A percentile compares a stretch with the other conserved stretches of the same genome.
Evolutionary conservation across 768 basidiomycete species (phyloP).

Genomic region (Inosperma sp.): DNA sequence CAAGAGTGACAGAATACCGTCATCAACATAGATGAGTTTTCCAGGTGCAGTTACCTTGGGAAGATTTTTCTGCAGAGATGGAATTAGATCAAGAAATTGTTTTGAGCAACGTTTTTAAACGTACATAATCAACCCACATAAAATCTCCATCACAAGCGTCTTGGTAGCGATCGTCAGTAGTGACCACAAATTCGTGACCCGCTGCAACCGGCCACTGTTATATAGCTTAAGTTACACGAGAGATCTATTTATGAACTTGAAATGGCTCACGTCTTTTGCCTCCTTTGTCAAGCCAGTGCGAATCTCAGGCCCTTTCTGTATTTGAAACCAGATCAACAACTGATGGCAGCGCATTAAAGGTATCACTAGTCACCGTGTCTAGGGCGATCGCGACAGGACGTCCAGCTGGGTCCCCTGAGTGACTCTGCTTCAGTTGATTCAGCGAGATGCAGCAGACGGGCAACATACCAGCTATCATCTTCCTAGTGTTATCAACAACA

Average conservation of each 20-base stretch:
- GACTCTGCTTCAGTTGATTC: constrained; percentile 9
- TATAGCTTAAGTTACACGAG: constrained; percentile 11
- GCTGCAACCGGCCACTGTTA: constrained; percentile 73
- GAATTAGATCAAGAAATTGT: constrained; percentile 8
- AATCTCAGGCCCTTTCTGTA: constrained; percentile 98
- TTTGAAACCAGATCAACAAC: constrained; percentile 9
- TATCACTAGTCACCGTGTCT: constrained; percentile 69
- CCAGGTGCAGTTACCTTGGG: constrained; percentile 96
- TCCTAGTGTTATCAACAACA: constrained; percentile 95
- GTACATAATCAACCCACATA: constrained; percentile 91
- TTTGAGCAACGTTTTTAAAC: constrained; percentile 27
- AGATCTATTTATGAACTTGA: constrained; percentile 12
- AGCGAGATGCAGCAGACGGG: constrained; percentile 1
- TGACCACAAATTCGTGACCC: constrained; percentile 91
- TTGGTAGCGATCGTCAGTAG: constrained; percentile 77
- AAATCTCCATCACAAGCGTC: constrained; percentile 77
- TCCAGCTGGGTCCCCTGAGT: constrained; percentile 61
- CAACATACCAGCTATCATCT: constrained; percentile 68
- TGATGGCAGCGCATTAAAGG: constrained; percentile 1
- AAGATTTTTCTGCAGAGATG: constrained; percentile 70
- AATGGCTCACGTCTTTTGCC: constrained; percentile 69
- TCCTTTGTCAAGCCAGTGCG: constrained; percentile 92
- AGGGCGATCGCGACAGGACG: constrained; percentile 97
- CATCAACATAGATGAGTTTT: constrained; percentile 96
- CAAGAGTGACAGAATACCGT: constrained; percentile 93